A percentile compares a stretch with the other conserved stretches of the same genome.
Evolutionary conservation across 2,329 filamentous ascomycete genomes (phyloP).

Genomic region (Chaetoscypha palmicola): DNA sequence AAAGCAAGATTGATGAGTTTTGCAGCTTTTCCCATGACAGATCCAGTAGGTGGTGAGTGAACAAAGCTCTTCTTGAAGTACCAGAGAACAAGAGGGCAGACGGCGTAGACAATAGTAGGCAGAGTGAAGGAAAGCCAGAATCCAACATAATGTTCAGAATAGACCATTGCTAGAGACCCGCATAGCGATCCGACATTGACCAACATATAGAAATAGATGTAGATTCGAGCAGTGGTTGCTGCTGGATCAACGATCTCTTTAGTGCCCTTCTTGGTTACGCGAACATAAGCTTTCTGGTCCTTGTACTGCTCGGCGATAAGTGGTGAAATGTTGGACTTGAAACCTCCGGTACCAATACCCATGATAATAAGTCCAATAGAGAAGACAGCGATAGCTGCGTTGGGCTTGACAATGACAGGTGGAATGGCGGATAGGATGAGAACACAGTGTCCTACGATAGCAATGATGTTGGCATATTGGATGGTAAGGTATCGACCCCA

Average conservation of each 20-base stretch:
- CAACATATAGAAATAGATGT: conserved; percentile 41
- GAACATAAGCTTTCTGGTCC: conserved; percentile 21
- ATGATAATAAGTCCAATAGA: conserved; percentile 42
- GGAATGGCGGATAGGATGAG: conserved; percentile 39
- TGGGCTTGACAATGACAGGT: conserved; percentile 36
- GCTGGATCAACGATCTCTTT: conserved; percentile 29
- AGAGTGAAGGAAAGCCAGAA: conserved; percentile 41
- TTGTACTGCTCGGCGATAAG: conserved; percentile 30
- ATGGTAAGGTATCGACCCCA: conserved; percentile 55
- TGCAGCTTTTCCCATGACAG: conserved; percentile 53
- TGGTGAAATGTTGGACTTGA: conserved; percentile 35
- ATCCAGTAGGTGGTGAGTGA: conserved; percentile 54
- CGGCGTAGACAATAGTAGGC: conserved; percentile 38
- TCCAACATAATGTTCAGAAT: conserved; percentile 45
- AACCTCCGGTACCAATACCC: conserved; percentile 39
- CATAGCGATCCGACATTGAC: conserved; percentile 43
- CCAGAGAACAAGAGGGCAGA: conserved; percentile 51
- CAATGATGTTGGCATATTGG: conserved; percentile 38
- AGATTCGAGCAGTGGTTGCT: conserved; percentile 29
- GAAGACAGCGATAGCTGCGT: conserved; percentile 40
- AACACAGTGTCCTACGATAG: conserved; percentile 45
- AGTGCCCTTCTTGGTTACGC: conserved; percentile 23
- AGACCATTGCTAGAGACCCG: conserved; percentile 39
- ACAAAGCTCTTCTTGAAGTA: conserved; percentile 50
- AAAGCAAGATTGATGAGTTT: conserved; percentile 48